Evolutionary conservation across 192 early-diverging fungal species (phyloP), one percentile per base, ranked within the genome.

Genomic region (Mortierella hygrophila): DNA sequence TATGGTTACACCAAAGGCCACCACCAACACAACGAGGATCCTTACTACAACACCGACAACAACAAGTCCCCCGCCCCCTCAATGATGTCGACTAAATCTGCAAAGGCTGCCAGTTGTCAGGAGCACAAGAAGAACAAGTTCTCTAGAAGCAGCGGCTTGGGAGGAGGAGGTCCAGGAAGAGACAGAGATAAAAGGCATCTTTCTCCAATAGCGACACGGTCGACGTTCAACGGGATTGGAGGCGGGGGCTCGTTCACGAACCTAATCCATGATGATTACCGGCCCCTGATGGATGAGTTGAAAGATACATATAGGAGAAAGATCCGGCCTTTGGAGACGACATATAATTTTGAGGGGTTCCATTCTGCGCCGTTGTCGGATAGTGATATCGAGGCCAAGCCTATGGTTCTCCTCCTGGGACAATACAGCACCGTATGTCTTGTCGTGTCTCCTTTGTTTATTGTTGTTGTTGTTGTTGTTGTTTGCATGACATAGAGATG

Each of bases 381-480:
- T 82, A 92, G 93, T 65, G 96, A 97, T 78, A 95, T 97, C 70
- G 93, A 92, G 74, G 95, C 96, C 20, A 96, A 96, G 83, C 97
- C 97, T 5, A 97, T 97, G 90, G 93, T 97, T 5, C 87, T 98
- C 21, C 88, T 98, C 26, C 87, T 98, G 79, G 97, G 97, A 8
- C 97, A 97, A 87, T 98, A 98, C 84, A 95, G 94, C 35, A 97
- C 96, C 0, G 93, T 93, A 75, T 68, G 83, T 16, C 6, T 26
- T 26, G 16, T 13, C 60, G 41, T 8, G 20, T 60, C 9, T 57
- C 70, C 4, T 41, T 32, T 18, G 6, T 21, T 52, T 37, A 23
- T 11, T 23, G 23, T 8, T 57, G n/a, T 7, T 32, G 60, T 60
- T 26, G n/a, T 9, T 65, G 60, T 35, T 35, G 35, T 1, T 35